These are phyloP conservation scores for Onygenales sp. DNA, from an alignment of 2,329 filamentous ascomycete genomes.

Conservation along the genomic window DNA sequence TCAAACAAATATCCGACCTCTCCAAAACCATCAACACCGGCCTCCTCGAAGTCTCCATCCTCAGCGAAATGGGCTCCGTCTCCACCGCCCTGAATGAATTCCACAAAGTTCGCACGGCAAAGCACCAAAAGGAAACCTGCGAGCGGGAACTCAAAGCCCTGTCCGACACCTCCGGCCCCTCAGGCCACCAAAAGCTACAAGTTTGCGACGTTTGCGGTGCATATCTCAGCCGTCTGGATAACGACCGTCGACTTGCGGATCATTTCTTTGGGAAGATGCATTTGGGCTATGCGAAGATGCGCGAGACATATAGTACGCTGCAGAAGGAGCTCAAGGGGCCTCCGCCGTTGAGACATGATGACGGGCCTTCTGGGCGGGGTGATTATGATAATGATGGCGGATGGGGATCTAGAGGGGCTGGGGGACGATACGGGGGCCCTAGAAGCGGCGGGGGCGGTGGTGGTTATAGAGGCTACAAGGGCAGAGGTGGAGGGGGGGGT, in stretches of 20 bases:
- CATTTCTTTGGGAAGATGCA: slow-evolving; percentile 99
- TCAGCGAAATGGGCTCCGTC: slow-evolving; percentile 74
- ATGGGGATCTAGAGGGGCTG: slow-evolving; percentile 43
- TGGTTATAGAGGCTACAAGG: slow-evolving; percentile 34
- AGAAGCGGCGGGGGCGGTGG: slow-evolving; percentile 37
- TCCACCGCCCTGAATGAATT: slow-evolving; percentile 77
- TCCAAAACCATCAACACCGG: slow-evolving; percentile 69
- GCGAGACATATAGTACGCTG: slow-evolving; percentile 81
- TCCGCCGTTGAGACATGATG: slow-evolving; percentile 47
- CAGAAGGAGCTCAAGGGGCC: slow-evolving; percentile 76
- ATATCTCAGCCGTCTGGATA: slow-evolving; percentile 84
- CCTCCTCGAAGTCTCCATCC: slow-evolving; percentile 73
- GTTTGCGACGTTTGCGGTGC: slow-evolving; percentile 98
- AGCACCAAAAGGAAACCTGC: slow-evolving; percentile 69
- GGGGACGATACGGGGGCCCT: slow-evolving; percentile 30
- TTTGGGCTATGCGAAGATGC: slow-evolving; percentile 94
- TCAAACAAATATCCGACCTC: slow-evolving; percentile 79
- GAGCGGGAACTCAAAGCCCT: slow-evolving; percentile 85
- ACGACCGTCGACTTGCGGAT: slow-evolving; percentile 85
- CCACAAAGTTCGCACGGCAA: slow-evolving; percentile 72
- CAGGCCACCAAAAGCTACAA: slow-evolving; percentile 93
- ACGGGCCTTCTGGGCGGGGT: slow-evolving; percentile 31
- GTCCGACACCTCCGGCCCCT: slow-evolving; percentile 83
- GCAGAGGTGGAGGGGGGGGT: slow-evolving; percentile 30
- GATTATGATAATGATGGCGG: slow-evolving; percentile 46